These are phyloP conservation scores for Phytophthora chlamydospora DNA, from an alignment of 352 stramenopile genomes.

Conservation along the genomic window DNA sequence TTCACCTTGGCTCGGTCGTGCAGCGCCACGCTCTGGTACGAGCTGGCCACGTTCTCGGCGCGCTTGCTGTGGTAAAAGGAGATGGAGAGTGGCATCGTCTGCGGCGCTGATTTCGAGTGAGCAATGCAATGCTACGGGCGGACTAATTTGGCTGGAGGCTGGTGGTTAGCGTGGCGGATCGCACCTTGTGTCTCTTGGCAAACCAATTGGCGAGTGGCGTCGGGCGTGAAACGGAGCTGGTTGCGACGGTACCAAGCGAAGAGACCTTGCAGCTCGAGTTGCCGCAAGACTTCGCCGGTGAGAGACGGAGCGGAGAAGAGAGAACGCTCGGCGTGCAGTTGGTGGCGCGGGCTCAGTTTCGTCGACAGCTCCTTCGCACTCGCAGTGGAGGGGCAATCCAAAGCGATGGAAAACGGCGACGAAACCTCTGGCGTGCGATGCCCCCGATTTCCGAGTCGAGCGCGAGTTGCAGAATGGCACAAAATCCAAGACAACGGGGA, in stretches of 20 bases:
- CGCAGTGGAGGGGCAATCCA: slow-evolving; percentile 1
- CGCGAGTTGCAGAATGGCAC: slow-evolving; percentile 34
- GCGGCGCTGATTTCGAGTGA: background rate
- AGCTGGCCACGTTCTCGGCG: slow-evolving; percentile 21
- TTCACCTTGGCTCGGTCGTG: slow-evolving; percentile 43
- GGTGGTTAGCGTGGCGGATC: slow-evolving; percentile 16
- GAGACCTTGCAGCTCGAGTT: slow-evolving; percentile 11
- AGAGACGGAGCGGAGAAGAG: slow-evolving; percentile 28
- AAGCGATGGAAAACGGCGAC: background rate
- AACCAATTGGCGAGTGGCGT: slow-evolving; percentile 37
- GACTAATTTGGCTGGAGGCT: slow-evolving; percentile 14
- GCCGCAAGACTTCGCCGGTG: slow-evolving; percentile 23
- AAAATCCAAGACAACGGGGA: slow-evolving; percentile 1
- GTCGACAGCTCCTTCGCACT: slow-evolving; percentile 12
- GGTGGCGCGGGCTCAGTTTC: slow-evolving; percentile 26
- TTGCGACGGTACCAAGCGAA: slow-evolving; percentile 41
- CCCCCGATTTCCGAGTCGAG: slow-evolving; percentile 14
- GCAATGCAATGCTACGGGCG: background rate
- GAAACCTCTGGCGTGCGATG: slow-evolving; percentile 14
- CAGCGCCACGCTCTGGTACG: slow-evolving; percentile 43
- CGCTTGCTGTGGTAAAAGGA: slow-evolving; percentile 52
- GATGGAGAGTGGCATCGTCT: slow-evolving; percentile 50
- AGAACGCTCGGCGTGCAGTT: slow-evolving; percentile 27
- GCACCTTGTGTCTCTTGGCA: slow-evolving; percentile 28
- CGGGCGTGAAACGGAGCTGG: slow-evolving; percentile 13